phyloP scores from a whole-genome alignment of 257 asterid genomes.

The Paraleonurus japonicus region DNA sequence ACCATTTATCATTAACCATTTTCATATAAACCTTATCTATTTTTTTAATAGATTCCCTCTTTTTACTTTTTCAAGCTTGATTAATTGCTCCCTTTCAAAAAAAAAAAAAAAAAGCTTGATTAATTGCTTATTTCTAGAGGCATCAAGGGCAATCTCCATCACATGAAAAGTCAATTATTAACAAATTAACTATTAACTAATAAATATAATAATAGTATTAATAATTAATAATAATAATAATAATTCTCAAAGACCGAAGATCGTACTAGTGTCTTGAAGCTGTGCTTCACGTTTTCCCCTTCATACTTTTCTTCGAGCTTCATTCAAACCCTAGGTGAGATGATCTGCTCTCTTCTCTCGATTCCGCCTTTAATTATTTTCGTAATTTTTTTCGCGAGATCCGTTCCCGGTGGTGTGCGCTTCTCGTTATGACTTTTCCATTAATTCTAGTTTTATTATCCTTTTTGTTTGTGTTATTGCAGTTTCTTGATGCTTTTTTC shows the following conservation, averaged over 20 bases:
- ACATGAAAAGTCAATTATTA: constrained; percentile 16
- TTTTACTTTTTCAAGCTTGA: too few species aligned
- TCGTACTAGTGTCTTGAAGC: neutral
- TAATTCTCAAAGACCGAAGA: neutral
- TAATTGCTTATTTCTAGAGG: too few species aligned
- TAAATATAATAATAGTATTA: too few species aligned
- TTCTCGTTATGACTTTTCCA: neutral
- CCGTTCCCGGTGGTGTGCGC: constrained; percentile 13
- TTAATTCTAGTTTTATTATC: neutral
- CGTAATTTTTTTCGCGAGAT: constrained; percentile 10
- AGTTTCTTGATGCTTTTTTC: constrained; percentile 17
- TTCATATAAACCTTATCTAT: too few species aligned
- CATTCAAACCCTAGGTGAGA: constrained; percentile 29
- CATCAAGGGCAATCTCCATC: constrained; percentile 20
- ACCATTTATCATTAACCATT: too few species aligned
- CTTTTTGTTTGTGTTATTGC: neutral
- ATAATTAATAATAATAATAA: neutral
- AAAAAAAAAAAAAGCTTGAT: too few species aligned
- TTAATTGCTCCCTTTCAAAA: too few species aligned
- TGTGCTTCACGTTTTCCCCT: neutral
- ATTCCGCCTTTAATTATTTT: constrained; percentile 2
- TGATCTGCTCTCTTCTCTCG: constrained; percentile 11
- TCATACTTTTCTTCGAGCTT: constrained; percentile 24
- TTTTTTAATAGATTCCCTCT: too few species aligned
- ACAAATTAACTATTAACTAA: neutral